Evolutionary conservation across 129 eudicot species (phyloP).

Genomic region (Pseudognaphalium luteoalbum): DNA sequence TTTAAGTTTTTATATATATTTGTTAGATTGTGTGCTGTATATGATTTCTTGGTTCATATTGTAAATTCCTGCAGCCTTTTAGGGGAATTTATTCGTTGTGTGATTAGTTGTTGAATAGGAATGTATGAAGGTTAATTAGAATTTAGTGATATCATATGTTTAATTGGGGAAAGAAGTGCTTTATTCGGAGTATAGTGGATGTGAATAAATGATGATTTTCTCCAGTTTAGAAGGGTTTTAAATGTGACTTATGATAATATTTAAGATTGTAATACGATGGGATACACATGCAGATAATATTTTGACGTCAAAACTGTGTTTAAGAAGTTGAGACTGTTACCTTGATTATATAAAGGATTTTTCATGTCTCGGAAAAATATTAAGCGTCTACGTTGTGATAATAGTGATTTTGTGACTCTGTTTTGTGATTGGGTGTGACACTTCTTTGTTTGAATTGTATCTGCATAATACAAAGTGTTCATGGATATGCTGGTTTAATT

Average conservation of each 20-base stretch:
- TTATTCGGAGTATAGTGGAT: too few species aligned
- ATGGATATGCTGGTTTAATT: not conserved
- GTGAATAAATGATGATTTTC: too few species aligned
- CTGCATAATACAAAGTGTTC: not conserved
- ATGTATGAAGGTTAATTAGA: not conserved
- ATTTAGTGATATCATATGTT: too few species aligned
- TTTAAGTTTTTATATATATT: not conserved
- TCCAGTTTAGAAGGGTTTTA: not conserved
- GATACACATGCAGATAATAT: not conserved
- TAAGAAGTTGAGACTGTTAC: not conserved
- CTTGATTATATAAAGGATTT: not conserved
- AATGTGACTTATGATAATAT: not conserved
- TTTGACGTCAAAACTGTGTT: not conserved
- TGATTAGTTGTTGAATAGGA: not conserved
- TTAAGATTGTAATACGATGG: not conserved
- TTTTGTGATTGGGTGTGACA: slow-evolving; percentile 1
- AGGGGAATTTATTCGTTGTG: not conserved
- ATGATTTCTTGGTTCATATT: not conserved
- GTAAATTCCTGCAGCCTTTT: not conserved
- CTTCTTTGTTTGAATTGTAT: not conserved
- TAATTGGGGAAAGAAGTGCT: too few species aligned
- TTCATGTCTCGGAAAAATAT: not conserved
- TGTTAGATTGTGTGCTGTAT: not conserved
- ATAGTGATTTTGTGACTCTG: not conserved
- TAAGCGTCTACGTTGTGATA: not conserved